Evolutionary conservation across 352 stramenopile genomes (phyloP).

Genomic region (Aphanomyces stellatus): DNA sequence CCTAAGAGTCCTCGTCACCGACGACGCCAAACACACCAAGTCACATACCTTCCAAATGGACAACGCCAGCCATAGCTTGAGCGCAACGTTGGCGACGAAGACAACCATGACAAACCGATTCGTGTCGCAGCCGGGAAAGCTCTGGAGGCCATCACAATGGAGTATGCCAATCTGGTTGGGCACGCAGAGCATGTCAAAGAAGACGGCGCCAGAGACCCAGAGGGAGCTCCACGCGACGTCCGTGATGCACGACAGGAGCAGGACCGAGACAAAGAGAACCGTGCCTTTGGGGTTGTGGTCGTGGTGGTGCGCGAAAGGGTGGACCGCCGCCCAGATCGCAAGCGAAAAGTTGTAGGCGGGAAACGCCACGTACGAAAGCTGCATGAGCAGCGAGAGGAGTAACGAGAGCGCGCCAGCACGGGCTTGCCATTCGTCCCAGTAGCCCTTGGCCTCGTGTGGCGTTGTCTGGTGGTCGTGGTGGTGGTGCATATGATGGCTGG

Average conservation of each 20-base stretch:
- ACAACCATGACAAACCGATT: conserved; percentile 63
- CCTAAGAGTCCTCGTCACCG: too few species aligned
- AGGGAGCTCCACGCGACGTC: conserved; percentile 70
- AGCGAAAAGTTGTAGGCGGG: conserved; percentile 72
- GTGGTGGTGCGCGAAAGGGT: conserved; percentile 32
- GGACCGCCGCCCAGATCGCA: conserved; percentile 55
- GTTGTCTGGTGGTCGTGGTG: not conserved
- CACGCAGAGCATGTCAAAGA: conserved; percentile 66
- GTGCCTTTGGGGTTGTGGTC: conserved; percentile 39
- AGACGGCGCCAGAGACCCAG: conserved; percentile 60
- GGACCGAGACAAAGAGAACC: conserved; percentile 38
- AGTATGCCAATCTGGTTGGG: conserved; percentile 16
- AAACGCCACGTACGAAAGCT: conserved; percentile 76
- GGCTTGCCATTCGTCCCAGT: conserved; percentile 12
- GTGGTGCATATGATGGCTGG: not conserved
- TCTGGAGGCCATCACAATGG: conserved; percentile 10
- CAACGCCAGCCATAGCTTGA: conserved; percentile 36
- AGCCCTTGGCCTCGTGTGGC: not conserved
- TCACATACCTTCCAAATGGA: conserved; percentile 28
- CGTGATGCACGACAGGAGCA: conserved; percentile 50
- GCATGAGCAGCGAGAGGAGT: conserved; percentile 39
- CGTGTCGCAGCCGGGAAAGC: conserved; percentile 56
- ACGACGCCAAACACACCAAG: too few species aligned
- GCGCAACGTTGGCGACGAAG: conserved; percentile 46
- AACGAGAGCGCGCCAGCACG: conserved; percentile 11